Evolutionary conservation across 805 yeast species (phyloP), one percentile per base, ranked within the genome.

Genomic region (Ogataea ramenticola): DNA sequence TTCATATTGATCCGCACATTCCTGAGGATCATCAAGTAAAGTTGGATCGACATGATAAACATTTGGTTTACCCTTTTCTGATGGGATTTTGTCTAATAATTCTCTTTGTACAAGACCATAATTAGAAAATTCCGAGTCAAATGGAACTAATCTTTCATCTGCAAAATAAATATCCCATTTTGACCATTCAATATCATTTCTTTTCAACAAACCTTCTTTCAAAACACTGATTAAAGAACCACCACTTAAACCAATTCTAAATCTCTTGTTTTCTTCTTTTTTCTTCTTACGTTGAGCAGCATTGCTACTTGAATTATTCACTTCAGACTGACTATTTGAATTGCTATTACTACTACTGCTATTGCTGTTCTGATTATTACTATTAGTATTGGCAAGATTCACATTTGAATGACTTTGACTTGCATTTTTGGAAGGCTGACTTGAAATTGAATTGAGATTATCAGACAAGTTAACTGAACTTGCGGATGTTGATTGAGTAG

Each of bases 131-230:
- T 77, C 77, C 24, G 86, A 79, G 41, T 77, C 83, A 51, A 88
- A 86, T 36, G 96, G 93, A 35, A 91, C 98, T 50, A 91, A 71
- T 62, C 98, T 78, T 68, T 91, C 98, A 65, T 91, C 98, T 6
- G 96, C 96, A 67, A 91, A 90, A 64, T 88, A 91, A 41, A 91
- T 78, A 62, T 91, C 97, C 98, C 98, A 91, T 59, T 80, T 82
- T 39, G 79, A 82, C 97, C 97, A 91, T 53, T 80, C 82, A 21
- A 93, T 80, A 39, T 74, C 75, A 43, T 67, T 65, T 55, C 96
- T 73, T 34, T 77, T 73, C 45, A 91, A 64, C 48, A 93, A 70
- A 12, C 98, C 99, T 63, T 91, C 90, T 44, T 86, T 78, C 42
- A 93, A 71, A 36, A 91, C 95, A 48, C 82, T 81, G 46, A 93